Evolutionary conservation across 192 early-diverging fungal genomes (phyloP).

Genomic region (Backusella luteola): DNA sequence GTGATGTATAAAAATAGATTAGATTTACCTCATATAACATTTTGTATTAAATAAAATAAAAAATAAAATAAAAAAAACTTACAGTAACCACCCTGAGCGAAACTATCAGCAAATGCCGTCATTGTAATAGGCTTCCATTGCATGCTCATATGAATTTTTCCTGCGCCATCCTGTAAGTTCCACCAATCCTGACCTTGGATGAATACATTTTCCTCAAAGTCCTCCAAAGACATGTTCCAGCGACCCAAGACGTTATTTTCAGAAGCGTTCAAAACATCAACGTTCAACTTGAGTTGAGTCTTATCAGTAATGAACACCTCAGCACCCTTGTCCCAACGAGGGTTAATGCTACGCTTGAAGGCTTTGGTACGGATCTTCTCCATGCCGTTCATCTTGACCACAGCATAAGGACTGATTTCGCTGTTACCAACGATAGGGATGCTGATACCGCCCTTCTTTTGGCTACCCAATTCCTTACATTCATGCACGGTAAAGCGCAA

Average conservation of each 20-base stretch:
- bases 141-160: conserved; percentile 41
- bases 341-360: conserved; percentile 73
- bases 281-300: conserved; percentile 51
- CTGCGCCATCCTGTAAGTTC: conserved; percentile 36
- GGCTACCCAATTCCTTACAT: conserved; percentile 62
- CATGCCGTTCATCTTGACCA: conserved; percentile 56
- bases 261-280: conserved; percentile 61
- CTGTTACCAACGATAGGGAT: conserved; percentile 35
- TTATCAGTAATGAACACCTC: conserved; percentile 76
- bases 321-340: conserved; percentile 73
- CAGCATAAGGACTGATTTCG: conserved; percentile 47
- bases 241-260: conserved; percentile 42
- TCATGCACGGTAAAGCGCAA: conserved; percentile 66
- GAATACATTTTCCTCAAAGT: conserved; percentile 26
- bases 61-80: conserved; percentile 35
- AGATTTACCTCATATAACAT: neutral
- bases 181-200: conserved; percentile 47
- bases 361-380: conserved; percentile 55
- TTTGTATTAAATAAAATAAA: neutral
- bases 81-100: conserved; percentile 44
- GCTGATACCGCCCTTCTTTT: conserved; percentile 30
- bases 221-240: conserved; percentile 33
- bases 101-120: conserved; percentile 49
- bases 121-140: conserved; percentile 81
- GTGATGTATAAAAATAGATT: neutral